These are phyloP conservation scores for Melanopsichium pennsylvanicum DNA, from an alignment of 1,284 basidiomycete species.

Conservation along the genomic window DNA sequence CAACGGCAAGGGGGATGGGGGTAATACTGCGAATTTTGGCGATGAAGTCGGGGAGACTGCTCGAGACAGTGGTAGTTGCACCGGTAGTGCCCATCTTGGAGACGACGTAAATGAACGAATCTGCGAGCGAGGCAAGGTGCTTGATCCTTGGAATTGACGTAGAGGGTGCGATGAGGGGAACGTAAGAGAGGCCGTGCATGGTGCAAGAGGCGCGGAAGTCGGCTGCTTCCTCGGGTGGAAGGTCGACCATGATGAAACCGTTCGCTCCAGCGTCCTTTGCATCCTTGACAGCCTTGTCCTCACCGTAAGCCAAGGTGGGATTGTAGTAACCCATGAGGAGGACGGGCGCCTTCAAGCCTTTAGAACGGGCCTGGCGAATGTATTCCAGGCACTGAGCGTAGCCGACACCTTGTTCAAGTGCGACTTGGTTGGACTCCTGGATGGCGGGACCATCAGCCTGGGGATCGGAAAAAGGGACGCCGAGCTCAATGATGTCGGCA, in stretches of 20 bases:
- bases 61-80: slow-evolving; percentile 76
- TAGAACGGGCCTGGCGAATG: slow-evolving; percentile 78
- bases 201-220: slow-evolving; percentile 87
- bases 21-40: slow-evolving; percentile 68
- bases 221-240: slow-evolving; percentile 95
- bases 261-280: slow-evolving; percentile 89
- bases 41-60: slow-evolving; percentile 63
- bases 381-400: slow-evolving; percentile 71
- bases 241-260: slow-evolving; percentile 96
- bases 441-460: slow-evolving; percentile 89
- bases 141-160: slow-evolving; percentile 86
- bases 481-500: slow-evolving; percentile 93
- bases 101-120: slow-evolving; percentile 92
- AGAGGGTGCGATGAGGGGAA: slow-evolving; percentile 93
- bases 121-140: slow-evolving; percentile 89
- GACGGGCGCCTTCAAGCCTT: slow-evolving; percentile 85
- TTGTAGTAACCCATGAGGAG: slow-evolving; percentile 83
- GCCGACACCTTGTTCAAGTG: slow-evolving; percentile 59
- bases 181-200: slow-evolving; percentile 85
- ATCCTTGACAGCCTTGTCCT: slow-evolving; percentile 89
- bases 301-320: slow-evolving; percentile 91
- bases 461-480: slow-evolving; percentile 92
- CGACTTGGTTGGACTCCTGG: slow-evolving; percentile 78
- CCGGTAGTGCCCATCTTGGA: slow-evolving; percentile 96
- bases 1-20: slow-evolving; percentile 86